Base-by-base conservation (phyloP, 495 filamentous ascomycete species). In the Staphylotrichum longicolle region DNA sequence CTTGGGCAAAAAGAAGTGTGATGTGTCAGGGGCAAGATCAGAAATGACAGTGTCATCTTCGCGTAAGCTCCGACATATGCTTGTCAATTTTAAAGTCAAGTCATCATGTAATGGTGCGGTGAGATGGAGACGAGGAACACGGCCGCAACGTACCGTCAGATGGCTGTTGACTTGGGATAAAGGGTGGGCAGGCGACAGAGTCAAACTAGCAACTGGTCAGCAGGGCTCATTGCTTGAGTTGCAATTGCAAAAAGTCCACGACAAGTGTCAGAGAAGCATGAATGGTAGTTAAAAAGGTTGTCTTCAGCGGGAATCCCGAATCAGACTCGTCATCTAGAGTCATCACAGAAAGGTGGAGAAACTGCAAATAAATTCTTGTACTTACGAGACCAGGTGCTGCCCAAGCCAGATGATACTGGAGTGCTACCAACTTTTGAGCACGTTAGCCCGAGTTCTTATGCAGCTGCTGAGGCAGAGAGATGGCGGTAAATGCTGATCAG, bases 321-420 rank as follows among this genome's bases (percentile, higher is more conserved):
- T 91, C 85, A 86, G 88, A 91, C 88, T 91, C 88, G 88, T 91
- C 88, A 91, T 91, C 88, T 88, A 82, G 68, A 81, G 75, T 89
- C 88, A 90, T 88, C 85, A 88, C 75, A 76, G 53, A 61, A 40
- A 39, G 40, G 35, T 7, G 40, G 30, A 10, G 44, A 48, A 54
- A 37, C 45, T 30, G 14, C 15, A 33, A 60, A 30, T 34, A 37
- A 41, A 65, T 6, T 2, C 10, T 14, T 7, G 4, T 34, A 51
- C 69, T 51, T 66, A 65, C 66, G 12, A 52, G 12, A 44, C 53
- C 4, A 39, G 46, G 9, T 42, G 37, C 14, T 55, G 32, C 15
- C 8, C 0, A 3, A 20, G 2, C 39, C 9, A 15, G 33, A 3
- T 7, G 49, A 5, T 27, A 4, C 1, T 4, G 14, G 15, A 48